A percentile compares a stretch with the other conserved stretches of the same genome.
phyloP scores from a whole-genome alignment of 768 basidiomycete species.

The Dacryopinax primogenitus region DNA sequence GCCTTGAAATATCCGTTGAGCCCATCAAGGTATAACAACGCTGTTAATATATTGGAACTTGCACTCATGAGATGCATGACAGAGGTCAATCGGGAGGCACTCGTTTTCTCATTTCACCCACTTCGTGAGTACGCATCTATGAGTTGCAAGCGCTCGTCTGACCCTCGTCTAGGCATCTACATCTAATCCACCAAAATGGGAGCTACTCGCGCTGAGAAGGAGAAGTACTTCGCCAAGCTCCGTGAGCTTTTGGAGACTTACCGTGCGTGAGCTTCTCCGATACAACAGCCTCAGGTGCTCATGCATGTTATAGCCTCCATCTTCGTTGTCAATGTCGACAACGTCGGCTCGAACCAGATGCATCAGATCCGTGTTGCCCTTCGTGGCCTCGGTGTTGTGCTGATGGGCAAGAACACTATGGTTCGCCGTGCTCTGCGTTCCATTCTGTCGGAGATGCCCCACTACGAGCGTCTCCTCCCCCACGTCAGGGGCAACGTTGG shows the following conservation, averaged over 20 bases:
- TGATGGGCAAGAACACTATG: constrained; percentile 99
- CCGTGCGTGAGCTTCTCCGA: constrained; percentile 40
- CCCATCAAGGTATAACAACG: constrained; percentile 29
- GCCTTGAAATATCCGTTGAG: constrained; percentile 97
- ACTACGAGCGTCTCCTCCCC: constrained; percentile 92
- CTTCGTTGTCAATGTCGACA: constrained; percentile 99
- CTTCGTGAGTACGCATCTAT: constrained; percentile 12
- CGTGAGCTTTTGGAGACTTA: constrained; percentile 83
- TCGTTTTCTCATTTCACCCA: constrained; percentile 26
- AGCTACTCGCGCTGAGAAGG: constrained; percentile 79
- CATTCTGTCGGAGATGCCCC: constrained; percentile 78
- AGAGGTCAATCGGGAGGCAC: constrained; percentile 95
- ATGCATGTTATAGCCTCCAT: constrained; percentile 60
- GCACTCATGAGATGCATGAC: neutral
- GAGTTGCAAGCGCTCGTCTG: constrained; percentile 12
- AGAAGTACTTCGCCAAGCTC: constrained; percentile 82
- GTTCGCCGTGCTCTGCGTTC: constrained; percentile 93
- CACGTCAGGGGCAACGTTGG: constrained; percentile 96
- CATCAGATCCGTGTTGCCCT: constrained; percentile 93
- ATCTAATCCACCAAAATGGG: constrained; percentile 53
- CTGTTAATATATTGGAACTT: neutral
- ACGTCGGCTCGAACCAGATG: constrained; percentile 99
- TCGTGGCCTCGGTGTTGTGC: constrained; percentile 88
- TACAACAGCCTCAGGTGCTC: neutral
- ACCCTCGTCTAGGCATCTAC: neutral